Evolutionary conservation across 495 filamentous ascomycete species (phyloP), one percentile per base, ranked within the genome.

Genomic region (Talaromyces liani): DNA sequence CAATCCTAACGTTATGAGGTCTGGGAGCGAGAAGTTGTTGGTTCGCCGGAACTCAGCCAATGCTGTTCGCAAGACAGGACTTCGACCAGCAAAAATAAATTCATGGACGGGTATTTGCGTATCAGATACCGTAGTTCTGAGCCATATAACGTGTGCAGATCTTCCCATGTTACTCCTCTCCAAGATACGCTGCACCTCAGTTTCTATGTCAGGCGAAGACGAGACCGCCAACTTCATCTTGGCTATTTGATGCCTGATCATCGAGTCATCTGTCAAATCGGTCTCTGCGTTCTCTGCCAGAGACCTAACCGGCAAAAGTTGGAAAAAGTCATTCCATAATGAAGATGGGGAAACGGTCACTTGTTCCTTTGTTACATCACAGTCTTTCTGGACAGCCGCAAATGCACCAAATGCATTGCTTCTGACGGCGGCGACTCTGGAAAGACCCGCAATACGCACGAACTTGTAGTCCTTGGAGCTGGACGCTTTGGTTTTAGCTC

Each of bases 321-420:
- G 80, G 31, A 84, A 77, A 7, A 96, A 61, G 69, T 96, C 91
- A 51, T 87, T 79, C 91, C 89, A 91, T 18, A 98, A 74, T 4
- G 75, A 82, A 41, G 81, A 84, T 16, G 78, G 77, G 31, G 84
- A 80, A 54, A 96, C 79, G 6, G 74, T 72, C 31, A 96, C 79
- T 57, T 93, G 88, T 39, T 88, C 87, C 65, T 82, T 84, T 63
- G 91, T 89, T 18, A 98, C 84, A 68, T 94, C 87, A 64, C 86
- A 91, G 62, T 98, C 94, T 65, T 87, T 88, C 22, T 94, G 89
- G 39, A 95, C 82, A 3, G 91, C 94, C 20, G 92, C 90, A 79
- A 90, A 98, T 6, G 91, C 89, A 4, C 94, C 94, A 76, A 87
- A 95, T 2, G 87, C 82, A 18, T 92, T 97, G 53, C 92, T 92